Conservation (phyloP, 345 rosid genomes). For the Hibiscus trionum region DNA sequence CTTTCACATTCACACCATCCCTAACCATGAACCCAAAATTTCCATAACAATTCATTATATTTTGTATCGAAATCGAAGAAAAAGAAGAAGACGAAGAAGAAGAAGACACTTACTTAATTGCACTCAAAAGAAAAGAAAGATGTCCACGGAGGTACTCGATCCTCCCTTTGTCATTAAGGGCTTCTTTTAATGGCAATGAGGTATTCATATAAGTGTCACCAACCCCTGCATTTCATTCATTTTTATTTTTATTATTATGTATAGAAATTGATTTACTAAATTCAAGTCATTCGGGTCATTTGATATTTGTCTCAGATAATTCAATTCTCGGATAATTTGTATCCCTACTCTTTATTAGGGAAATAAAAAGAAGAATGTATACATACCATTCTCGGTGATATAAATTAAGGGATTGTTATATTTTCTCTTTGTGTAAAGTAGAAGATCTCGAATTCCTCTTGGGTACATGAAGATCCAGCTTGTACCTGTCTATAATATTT, state of each 20-base stretch:
- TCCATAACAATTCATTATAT: background rate
- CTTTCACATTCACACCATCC: constrained; percentile 29
- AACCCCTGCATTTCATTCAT: constrained; percentile 6
- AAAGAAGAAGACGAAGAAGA: background rate
- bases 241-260: background rate
- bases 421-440: constrained; percentile 34
- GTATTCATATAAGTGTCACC: constrained; percentile 6
- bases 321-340: too few relatives aligned
- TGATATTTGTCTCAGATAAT: too few relatives aligned
- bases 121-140: constrained; percentile 16
- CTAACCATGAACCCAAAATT: background rate
- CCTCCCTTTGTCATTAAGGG: constrained; percentile 16
- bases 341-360: too few relatives aligned
- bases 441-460: constrained; percentile 33
- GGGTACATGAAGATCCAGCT: constrained; percentile 40
- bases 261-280: too few relatives aligned
- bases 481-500: constrained; percentile 32
- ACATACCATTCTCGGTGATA: constrained; percentile 54
- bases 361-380: background rate
- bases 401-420: constrained; percentile 43
- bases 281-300: too few relatives aligned
- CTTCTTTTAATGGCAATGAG: constrained; percentile 14
- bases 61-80: background rate
- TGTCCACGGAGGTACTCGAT: constrained; percentile 18
- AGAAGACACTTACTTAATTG: constrained; percentile 4